Evolutionary conservation across 129 eudicot species (phyloP), one percentile per base, ranked within the genome.

Genomic region (Flaveria linearis): DNA sequence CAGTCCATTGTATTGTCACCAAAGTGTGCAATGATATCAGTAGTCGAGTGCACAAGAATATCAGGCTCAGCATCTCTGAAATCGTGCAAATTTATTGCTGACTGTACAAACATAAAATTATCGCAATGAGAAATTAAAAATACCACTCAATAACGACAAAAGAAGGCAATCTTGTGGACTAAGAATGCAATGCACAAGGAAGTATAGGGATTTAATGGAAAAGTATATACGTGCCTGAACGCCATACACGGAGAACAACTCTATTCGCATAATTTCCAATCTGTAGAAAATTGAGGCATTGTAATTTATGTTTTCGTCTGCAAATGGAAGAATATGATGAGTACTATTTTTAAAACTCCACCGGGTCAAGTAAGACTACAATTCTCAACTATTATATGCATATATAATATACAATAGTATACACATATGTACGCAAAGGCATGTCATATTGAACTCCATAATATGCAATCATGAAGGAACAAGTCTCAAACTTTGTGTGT

Each of bases 21-120:
- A n/a, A 88, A 80, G 42, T 82, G 86, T 76, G 83, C 82, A 46
- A 90, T 67, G 69, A 90, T 82, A 11, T 84, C 84, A 1, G 85
- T 84, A 75, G 42, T 71, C 45, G 93, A 84, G 73, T 86, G 93
- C 78, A 86, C 91, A 67, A 90, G 96, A 75, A 88, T 69, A 80
- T 90, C 96, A 46, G 96, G 85, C 47, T 90, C 89, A 0, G 96
- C 96, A 64, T 90, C 90, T 62, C 84, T 90, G 69, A 87, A 90
- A 70, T 90, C 93, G 73, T 82, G 84, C 50, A 84, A 65, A 78
- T 83, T 80, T 65, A 90, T 81, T 47, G 84, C 76, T 17, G 87
- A 84, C 96, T 90, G 91, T 73, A 80, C 20, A 82, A 62, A 20
- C 39, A 72, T 52, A 60, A n/a, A 53, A 51, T 50, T 71, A 12